A percentile compares a stretch with the other conserved stretches of the same genome.
These are phyloP conservation scores for Sporothrix sp. DNA, from an alignment of 2,329 filamentous ascomycete genomes.

Conservation along the genomic window DNA sequence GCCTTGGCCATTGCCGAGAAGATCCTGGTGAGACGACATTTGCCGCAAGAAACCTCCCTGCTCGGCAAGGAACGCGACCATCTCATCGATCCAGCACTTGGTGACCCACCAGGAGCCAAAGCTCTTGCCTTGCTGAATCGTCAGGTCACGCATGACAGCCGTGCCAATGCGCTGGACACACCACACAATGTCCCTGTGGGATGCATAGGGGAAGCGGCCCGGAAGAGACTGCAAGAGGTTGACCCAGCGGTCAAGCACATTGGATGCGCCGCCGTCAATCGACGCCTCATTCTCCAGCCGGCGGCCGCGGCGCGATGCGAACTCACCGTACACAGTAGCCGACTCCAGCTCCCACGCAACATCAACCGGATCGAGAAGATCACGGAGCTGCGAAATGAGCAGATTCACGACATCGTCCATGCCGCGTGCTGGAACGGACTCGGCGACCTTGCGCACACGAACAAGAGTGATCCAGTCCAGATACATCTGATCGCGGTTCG, in stretches of 20 bases:
- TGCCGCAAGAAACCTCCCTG: conserved; percentile 77
- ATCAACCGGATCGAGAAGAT: conserved; percentile 58
- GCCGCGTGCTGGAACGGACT: conserved; percentile 50
- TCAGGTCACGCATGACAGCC: conserved; percentile 71
- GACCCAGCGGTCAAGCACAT: conserved; percentile 71
- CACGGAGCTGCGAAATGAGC: conserved; percentile 56
- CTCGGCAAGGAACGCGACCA: conserved; percentile 81
- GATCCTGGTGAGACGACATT: conserved; percentile 29
- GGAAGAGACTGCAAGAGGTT: conserved; percentile 61
- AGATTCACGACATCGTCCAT: conserved; percentile 59
- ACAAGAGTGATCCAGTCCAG: conserved; percentile 72
- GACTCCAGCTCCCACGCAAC: conserved; percentile 57
- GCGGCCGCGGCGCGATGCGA: conserved; percentile 38
- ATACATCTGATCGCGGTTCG: conserved; percentile 93
- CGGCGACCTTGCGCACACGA: conserved; percentile 51
- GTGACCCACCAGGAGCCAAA: conserved; percentile 93
- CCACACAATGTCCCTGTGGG: conserved; percentile 62
- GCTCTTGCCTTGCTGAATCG: conserved; percentile 65
- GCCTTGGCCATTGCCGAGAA: conserved; percentile 4
- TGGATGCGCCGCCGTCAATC: conserved; percentile 40
- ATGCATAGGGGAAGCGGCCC: conserved; percentile 61
- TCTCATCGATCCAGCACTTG: conserved; percentile 92
- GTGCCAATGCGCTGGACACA: conserved; percentile 68
- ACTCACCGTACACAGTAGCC: conserved; percentile 50
- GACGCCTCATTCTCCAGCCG: conserved; percentile 30